Conservation (phyloP, 208 protist genomes). For the Leishmania gerbilli region DNA sequence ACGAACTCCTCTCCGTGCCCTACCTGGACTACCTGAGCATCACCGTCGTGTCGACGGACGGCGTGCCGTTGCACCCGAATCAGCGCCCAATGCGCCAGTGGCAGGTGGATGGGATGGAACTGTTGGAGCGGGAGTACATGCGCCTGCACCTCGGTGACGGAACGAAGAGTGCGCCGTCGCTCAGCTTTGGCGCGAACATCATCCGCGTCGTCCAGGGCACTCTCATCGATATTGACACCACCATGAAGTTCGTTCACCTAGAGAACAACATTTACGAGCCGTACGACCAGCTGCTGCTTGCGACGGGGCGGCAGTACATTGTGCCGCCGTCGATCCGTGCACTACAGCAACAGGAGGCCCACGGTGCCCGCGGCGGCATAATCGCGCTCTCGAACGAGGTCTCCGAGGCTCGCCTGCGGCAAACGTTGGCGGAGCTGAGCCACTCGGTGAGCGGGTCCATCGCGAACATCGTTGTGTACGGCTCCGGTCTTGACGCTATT, state of each 20-base stretch:
- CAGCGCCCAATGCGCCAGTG: constrained; percentile 52
- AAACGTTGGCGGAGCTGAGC: constrained; percentile 65
- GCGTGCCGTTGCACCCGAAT: constrained; percentile 79
- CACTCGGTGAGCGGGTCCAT: constrained; percentile 57
- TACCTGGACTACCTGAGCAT: constrained; percentile 89
- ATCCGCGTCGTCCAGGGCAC: constrained; percentile 78
- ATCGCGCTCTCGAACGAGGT: constrained; percentile 61
- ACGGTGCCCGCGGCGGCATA: constrained; percentile 46
- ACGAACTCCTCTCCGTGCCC: constrained; percentile 74
- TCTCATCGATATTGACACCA: constrained; percentile 88
- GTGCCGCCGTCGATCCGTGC: constrained; percentile 56
- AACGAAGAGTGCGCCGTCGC: constrained; percentile 4
- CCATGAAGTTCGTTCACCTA: constrained; percentile 71
- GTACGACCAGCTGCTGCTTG: constrained; percentile 91
- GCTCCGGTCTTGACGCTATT: constrained; percentile 82
- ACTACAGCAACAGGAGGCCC: constrained; percentile 68
- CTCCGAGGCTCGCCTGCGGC: constrained; percentile 58
- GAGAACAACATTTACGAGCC: constrained; percentile 88
- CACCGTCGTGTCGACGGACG: constrained; percentile 86
- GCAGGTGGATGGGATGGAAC: constrained; percentile 68
- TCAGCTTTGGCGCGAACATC: constrained; percentile 26
- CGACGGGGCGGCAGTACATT: constrained; percentile 88
- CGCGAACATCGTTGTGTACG: constrained; percentile 88
- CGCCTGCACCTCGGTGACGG: constrained; percentile 38
- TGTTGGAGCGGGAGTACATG: constrained; percentile 85